Base-by-base conservation (phyloP, 2,329 filamentous ascomycete genomes). In the Amauroascus verrucosus region DNA sequence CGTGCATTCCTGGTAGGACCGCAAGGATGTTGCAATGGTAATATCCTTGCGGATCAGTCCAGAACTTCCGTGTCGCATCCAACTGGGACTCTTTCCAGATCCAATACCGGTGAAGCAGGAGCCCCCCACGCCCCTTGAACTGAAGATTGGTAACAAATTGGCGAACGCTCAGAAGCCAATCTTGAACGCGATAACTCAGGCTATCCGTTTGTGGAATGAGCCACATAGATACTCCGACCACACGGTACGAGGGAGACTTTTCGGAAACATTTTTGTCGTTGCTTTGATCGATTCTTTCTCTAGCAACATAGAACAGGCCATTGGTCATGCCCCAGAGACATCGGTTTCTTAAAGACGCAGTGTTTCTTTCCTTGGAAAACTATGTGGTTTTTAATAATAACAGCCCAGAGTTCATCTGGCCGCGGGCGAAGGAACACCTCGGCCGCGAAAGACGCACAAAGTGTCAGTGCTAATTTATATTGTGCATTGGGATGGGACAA, bases 11-110 rank as follows among this genome's bases (percentile, higher is more conserved):
- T 0, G 83, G 82, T 14, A 79, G 65, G 1, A 88, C 84, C 0
- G 84, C 83, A 61, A 88, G 80, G 56, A 88, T 85, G 62, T 88
- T 88, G 58, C 85, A 83, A 59, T 88, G 88, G 62, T 86, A 88
- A 62, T 88, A 88, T 0, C 85, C 85, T 4, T 75, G 72, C 0
- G 77, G 73, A 54, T 85, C 81, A 0, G 72, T 79, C 84, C 84
- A 88, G 2, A 86, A 67, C 24, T 77, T 69, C 0, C 71, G 70
- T 53, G 87, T 84, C 0, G 78, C 81, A 37, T 78, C 70, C 0
- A 77, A 74, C 65, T 88, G 84, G 5, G 77, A 74, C 3, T 73
- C 73, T 62, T 88, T 88, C 84, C 83, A 88, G 59, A 86, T 84
- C 66, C 79, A 83, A 64, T 88, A 88, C 5, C 85, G 78, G 68